phyloP scores from a whole-genome alignment of 306 rosid species.

The Quercus dentata region DNA sequence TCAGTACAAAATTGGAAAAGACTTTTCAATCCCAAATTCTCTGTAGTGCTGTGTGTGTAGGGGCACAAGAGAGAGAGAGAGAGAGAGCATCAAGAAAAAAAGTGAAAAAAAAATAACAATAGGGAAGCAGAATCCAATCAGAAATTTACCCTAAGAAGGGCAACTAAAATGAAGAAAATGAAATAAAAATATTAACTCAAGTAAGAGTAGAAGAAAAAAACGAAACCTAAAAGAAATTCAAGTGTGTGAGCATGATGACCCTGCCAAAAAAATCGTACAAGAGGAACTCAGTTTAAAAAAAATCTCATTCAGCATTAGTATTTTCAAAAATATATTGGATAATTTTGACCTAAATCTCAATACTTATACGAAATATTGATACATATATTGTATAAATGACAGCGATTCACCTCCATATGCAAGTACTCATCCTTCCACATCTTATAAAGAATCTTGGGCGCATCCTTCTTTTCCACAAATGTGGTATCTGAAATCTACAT shows the following conservation, averaged over 20 bases:
- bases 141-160: no score
- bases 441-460: slow-evolving; percentile 63
- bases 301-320: neutral
- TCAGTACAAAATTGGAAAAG: no score
- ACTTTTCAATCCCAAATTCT: no score
- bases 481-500: slow-evolving; percentile 66
- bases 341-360: slow-evolving; percentile 8
- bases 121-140: no score
- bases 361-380: neutral
- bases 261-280: neutral
- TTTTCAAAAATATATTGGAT: no score
- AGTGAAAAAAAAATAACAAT: no score
- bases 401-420: slow-evolving; percentile 73
- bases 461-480: slow-evolving; percentile 75
- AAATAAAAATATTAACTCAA: neutral
- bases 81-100: neutral
- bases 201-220: neutral
- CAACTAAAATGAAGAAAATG: neutral
- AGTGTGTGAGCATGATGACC: neutral
- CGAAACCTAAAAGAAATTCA: neutral
- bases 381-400: neutral
- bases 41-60: no score
- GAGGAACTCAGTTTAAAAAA: neutral
- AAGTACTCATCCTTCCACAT: slow-evolving; percentile 84
- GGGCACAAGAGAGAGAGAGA: neutral